A percentile compares a stretch with the other conserved stretches of the same genome.
These are phyloP conservation scores for Glaciozyma antarctica DNA, from an alignment of 768 basidiomycete species.

Conservation along the genomic window DNA sequence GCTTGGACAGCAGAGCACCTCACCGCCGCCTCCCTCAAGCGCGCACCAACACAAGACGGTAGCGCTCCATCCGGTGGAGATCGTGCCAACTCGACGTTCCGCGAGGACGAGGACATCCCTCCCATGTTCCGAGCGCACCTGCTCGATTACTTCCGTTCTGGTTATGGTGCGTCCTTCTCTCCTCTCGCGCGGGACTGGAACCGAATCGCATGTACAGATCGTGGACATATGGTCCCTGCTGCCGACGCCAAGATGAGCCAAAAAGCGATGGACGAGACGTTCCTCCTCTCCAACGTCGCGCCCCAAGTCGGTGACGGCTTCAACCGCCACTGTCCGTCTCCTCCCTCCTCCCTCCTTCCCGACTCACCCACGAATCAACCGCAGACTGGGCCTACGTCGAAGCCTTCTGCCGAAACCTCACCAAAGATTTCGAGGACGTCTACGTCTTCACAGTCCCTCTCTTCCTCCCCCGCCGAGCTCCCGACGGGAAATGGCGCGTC, in stretches of 20 bases:
- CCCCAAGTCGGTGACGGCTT: constrained; percentile 97
- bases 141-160: constrained; percentile 22
- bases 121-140: constrained; percentile 33
- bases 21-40: constrained; percentile 62
- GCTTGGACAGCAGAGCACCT: constrained; percentile 97
- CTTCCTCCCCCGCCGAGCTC: constrained; percentile 67
- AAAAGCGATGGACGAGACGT: constrained; percentile 94
- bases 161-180: constrained; percentile 12
- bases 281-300: constrained; percentile 87
- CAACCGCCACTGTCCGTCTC: constrained; percentile 78
- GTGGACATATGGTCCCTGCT: constrained; percentile 80
- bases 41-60: constrained; percentile 41
- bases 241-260: constrained; percentile 85
- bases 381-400: constrained; percentile 29
- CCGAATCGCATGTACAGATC: constrained; percentile 51
- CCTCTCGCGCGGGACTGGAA: neutral
- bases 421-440: constrained; percentile 79
- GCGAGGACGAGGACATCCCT: constrained; percentile 73
- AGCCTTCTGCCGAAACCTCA: constrained; percentile 82
- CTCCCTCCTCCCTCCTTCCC: neutral
- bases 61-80: constrained; percentile 47
- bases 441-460: constrained; percentile 96
- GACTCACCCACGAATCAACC: neutral
- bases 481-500: constrained; percentile 91
- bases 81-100: constrained; percentile 64